Evolutionary conservation across 2,329 filamentous ascomycete genomes (phyloP), one percentile per base, ranked within the genome.

Genomic region (Lasiodiplodia hormozganensis): DNA sequence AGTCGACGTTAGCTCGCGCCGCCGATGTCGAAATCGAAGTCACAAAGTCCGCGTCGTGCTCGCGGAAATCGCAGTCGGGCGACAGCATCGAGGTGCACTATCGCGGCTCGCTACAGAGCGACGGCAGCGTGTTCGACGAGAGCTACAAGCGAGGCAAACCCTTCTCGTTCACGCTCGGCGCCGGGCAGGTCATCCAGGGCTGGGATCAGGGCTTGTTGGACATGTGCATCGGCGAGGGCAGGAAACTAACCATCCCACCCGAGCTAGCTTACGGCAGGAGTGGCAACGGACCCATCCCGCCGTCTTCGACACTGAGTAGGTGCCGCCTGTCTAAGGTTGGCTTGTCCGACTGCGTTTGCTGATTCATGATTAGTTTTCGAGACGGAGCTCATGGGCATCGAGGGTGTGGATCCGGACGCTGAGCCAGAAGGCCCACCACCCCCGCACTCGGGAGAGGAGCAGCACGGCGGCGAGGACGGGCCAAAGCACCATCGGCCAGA

Each of bases 201-300:
- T 97, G 94, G 94, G 95, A 98, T 76, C 84, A 97, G 77, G 95
- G 95, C 65, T 87, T 98, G 28, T 78, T 96, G 56, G 93, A 94
- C 77, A 98, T 98, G 95, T 98, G 95, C 82, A 91, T 96, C 74
- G 96, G 96, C 71, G 95, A 99, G 86, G 97, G 97, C 89, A 88
- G 81, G 82, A 95, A 89, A 69, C 84, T 99, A 78, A 98, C 93
- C 34, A 96, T 99, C 65, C 93, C 94, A 64, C 94, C 95, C 25
- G 90, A 92, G 78, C 88, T 90, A 77, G 95, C 90, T 62, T 98
- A 97, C 78, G 95, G 95, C 69, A 83, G 89, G 71, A 87, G 91
- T 70, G 87, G 83, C 65, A 88, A 96, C 79, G 94, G 94, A 1
- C 93, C 94, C 25, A 98, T 98, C 75, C 95, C 95, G 10, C 92